Conservation (phyloP, 2,329 filamentous ascomycete genomes). For the Epichloe glyceriae region DNA sequence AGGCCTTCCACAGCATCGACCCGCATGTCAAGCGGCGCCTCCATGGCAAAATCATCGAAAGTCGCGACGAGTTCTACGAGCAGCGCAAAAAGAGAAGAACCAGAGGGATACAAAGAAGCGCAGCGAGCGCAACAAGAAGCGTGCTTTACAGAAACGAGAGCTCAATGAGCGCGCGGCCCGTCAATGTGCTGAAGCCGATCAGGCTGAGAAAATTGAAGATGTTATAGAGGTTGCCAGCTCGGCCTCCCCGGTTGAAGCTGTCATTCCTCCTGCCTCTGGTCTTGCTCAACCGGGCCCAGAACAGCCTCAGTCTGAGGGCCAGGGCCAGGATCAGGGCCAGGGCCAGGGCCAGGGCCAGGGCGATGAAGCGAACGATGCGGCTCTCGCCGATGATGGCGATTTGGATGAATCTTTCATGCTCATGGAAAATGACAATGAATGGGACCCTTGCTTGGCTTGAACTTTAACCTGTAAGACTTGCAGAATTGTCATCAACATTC, state of each 20-base stretch:
- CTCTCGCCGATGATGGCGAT: neutral
- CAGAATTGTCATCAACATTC: too few species aligned
- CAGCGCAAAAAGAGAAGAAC: slow-evolving; percentile 1
- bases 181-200: slow-evolving; percentile 1
- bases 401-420: neutral
- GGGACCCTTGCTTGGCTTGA: neutral
- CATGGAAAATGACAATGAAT: neutral
- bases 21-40: neutral
- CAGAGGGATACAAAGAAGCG: neutral
- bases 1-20: slow-evolving; percentile 1
- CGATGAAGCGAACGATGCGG: neutral
- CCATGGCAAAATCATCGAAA: neutral
- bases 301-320: neutral
- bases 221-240: neutral
- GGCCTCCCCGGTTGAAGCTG: neutral
- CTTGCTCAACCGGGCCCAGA: neutral
- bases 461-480: too few species aligned
- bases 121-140: slow-evolving; percentile 1
- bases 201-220: neutral
- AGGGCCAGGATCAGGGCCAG: neutral
- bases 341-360: neutral
- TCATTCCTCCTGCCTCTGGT: neutral
- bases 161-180: slow-evolving; percentile 4
- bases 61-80: neutral
- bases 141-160: slow-evolving; percentile 2